Conservation (phyloP, 768 basidiomycete genomes). For the Lanmaoa rubissima region DNA sequence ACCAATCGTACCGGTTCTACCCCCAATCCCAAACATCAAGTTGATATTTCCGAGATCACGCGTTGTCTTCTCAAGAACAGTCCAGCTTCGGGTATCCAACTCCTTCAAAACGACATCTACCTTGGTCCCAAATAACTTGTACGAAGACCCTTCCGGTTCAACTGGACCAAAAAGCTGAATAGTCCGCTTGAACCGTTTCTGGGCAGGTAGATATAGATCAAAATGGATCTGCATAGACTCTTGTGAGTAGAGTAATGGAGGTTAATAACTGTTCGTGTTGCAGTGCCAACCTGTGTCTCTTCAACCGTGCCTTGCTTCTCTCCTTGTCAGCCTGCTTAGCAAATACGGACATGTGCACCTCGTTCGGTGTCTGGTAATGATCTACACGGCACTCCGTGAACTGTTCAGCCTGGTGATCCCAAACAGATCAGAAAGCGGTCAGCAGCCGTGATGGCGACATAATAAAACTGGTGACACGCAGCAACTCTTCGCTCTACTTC, state of each 20-base stretch:
- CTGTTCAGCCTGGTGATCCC: slow-evolving; percentile 53
- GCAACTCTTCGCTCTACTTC: slow-evolving; percentile 47
- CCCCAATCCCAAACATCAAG: slow-evolving; percentile 90
- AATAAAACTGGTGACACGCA: slow-evolving; percentile 27
- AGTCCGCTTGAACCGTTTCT: slow-evolving; percentile 76
- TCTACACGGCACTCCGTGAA: slow-evolving; percentile 83
- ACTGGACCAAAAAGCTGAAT: slow-evolving; percentile 86
- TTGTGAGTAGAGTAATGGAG: slow-evolving; percentile 1
- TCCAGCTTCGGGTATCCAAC: slow-evolving; percentile 81
- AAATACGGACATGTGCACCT: slow-evolving; percentile 91
- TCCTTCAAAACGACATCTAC: slow-evolving; percentile 86
- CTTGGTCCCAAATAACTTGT: slow-evolving; percentile 80
- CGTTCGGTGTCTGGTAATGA: slow-evolving; percentile 91
- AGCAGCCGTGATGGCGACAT: slow-evolving; percentile 5
- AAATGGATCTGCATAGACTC: slow-evolving; percentile 57
- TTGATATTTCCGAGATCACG: slow-evolving; percentile 62
- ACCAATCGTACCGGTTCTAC: slow-evolving; percentile 89
- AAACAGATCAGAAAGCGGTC: slow-evolving; percentile 1
- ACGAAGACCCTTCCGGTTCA: slow-evolving; percentile 61
- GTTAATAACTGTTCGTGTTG: neutral
- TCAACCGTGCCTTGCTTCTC: slow-evolving; percentile 70
- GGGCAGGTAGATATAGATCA: slow-evolving; percentile 75
- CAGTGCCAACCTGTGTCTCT: slow-evolving; percentile 52
- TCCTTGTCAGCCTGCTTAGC: slow-evolving; percentile 87
- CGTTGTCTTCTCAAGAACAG: slow-evolving; percentile 76